phyloP scores from a whole-genome alignment of 2,329 filamentous ascomycete genomes.

The Aspergillus novoparasiticus region DNA sequence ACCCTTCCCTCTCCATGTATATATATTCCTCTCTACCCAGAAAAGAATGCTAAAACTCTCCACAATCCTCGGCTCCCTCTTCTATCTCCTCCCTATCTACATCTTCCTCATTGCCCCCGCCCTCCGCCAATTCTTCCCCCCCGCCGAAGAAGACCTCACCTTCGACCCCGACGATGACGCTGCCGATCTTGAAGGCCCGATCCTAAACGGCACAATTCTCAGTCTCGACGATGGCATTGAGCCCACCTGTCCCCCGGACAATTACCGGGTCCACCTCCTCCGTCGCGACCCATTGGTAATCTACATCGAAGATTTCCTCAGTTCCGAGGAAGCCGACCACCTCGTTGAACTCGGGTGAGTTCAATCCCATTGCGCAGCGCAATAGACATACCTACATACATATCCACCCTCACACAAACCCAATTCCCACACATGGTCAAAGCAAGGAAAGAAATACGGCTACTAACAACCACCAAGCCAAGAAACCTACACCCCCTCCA shows the following conservation, averaged over 20 bases:
- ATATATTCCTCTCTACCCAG: background rate
- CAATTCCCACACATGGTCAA: background rate
- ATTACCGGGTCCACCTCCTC: slow-evolving; percentile 51
- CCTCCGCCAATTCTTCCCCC: slow-evolving; percentile 29
- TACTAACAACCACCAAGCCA: slow-evolving; percentile 27
- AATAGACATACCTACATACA: background rate
- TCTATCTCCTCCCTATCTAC: slow-evolving; percentile 42
- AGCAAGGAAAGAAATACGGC: background rate
- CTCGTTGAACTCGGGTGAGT: slow-evolving; percentile 55
- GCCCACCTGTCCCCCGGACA: slow-evolving; percentile 27
- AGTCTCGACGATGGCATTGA: slow-evolving; percentile 37
- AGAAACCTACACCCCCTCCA: slow-evolving; percentile 54
- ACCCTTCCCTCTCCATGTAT: background rate
- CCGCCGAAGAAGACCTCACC: slow-evolving; percentile 13
- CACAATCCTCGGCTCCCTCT: slow-evolving; percentile 35
- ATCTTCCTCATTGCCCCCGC: slow-evolving; percentile 39
- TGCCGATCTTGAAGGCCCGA: slow-evolving; percentile 3
- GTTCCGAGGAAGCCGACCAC: slow-evolving; percentile 50
- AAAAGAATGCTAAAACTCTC: slow-evolving; percentile 25
- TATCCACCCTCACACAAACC: background rate
- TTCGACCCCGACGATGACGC: slow-evolving; percentile 19
- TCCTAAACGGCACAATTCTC: slow-evolving; percentile 36
- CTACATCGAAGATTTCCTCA: slow-evolving; percentile 61
- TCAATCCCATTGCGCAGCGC: background rate
- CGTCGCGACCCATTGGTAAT: slow-evolving; percentile 58